A percentile compares a stretch with the other conserved stretches of the same genome.
Evolutionary conservation across 2,329 filamentous ascomycete genomes (phyloP).

Genomic region (Elsinoe australis): DNA sequence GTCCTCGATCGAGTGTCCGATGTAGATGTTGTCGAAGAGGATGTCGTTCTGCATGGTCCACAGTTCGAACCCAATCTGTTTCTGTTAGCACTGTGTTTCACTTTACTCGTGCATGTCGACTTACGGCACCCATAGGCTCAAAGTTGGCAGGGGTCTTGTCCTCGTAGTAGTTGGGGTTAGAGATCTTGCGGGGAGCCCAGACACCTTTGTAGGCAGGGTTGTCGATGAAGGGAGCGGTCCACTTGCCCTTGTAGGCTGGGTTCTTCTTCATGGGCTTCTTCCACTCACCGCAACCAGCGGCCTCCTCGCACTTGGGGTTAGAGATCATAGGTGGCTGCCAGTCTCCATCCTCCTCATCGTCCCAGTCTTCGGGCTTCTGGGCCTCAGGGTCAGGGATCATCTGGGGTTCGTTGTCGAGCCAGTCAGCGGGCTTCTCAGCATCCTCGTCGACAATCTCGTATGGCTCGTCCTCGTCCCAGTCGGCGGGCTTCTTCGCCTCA

Average conservation of each 20-base stretch:
- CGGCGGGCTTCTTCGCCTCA: slow-evolving; percentile 89
- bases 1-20: slow-evolving; percentile 92
- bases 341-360: slow-evolving; percentile 98
- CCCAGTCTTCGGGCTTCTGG: slow-evolving; percentile 97
- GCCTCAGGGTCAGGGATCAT: slow-evolving; percentile 87
- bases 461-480: slow-evolving; percentile 98
- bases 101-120: slow-evolving; percentile 36
- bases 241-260: slow-evolving; percentile 98
- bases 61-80: slow-evolving; percentile 91
- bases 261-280: slow-evolving; percentile 86
- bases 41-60: slow-evolving; percentile 99
- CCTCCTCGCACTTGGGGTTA: slow-evolving; percentile 94
- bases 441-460: slow-evolving; percentile 94
- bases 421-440: slow-evolving; percentile 85
- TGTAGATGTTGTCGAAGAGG: slow-evolving; percentile 99
- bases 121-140: slow-evolving; percentile 93
- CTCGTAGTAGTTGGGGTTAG: slow-evolving; percentile 93
- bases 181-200: slow-evolving; percentile 92
- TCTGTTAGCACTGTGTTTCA: slow-evolving; percentile 19
- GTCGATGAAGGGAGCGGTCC: slow-evolving; percentile 84
- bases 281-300: slow-evolving; percentile 91
- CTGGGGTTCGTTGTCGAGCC: slow-evolving; percentile 82
- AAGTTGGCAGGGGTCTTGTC: slow-evolving; percentile 96
- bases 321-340: slow-evolving; percentile 83
- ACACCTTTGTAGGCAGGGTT: slow-evolving; percentile 97